Conservation (phyloP, 257 asterid genomes). For the Nicotiana noctiflora region DNA sequence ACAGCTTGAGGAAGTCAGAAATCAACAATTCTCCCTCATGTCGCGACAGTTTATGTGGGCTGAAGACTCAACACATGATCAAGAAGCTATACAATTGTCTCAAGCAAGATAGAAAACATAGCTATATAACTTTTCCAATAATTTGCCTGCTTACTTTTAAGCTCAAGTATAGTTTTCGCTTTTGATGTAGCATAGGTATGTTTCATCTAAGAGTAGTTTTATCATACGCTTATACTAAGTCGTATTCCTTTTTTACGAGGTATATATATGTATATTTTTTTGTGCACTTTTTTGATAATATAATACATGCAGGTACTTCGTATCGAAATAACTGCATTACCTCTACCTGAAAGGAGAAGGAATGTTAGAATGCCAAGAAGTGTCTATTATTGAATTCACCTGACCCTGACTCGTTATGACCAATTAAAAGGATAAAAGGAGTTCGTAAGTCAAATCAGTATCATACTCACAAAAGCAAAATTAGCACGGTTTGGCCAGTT, state of each 20-base stretch:
- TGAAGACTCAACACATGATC: slow-evolving; percentile 69
- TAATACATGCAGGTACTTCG: not conserved
- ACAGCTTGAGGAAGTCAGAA: slow-evolving; percentile 51
- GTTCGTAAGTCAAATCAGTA: too few species aligned
- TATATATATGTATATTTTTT: not conserved
- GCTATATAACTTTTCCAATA: not conserved
- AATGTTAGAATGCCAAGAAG: not conserved
- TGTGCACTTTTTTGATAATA: not conserved
- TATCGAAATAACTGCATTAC: not conserved
- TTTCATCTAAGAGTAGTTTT: not conserved
- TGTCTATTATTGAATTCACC: too few species aligned
- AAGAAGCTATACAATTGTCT: slow-evolving; percentile 76
- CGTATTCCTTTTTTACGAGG: not conserved
- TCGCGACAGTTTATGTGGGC: slow-evolving; percentile 63
- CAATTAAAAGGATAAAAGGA: too few species aligned
- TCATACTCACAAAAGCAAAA: too few species aligned
- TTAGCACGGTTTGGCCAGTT: too few species aligned
- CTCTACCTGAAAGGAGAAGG: not conserved
- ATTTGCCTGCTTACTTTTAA: not conserved
- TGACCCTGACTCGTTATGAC: too few species aligned
- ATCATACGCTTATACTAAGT: not conserved
- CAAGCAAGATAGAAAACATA: slow-evolving; percentile 48
- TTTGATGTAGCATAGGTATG: not conserved
- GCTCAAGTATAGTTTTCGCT: not conserved
- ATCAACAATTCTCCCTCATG: slow-evolving; percentile 42